These are phyloP conservation scores for Kodamaea plutei DNA, from an alignment of 1,139 yeast genomes.

Conservation along the genomic window DNA sequence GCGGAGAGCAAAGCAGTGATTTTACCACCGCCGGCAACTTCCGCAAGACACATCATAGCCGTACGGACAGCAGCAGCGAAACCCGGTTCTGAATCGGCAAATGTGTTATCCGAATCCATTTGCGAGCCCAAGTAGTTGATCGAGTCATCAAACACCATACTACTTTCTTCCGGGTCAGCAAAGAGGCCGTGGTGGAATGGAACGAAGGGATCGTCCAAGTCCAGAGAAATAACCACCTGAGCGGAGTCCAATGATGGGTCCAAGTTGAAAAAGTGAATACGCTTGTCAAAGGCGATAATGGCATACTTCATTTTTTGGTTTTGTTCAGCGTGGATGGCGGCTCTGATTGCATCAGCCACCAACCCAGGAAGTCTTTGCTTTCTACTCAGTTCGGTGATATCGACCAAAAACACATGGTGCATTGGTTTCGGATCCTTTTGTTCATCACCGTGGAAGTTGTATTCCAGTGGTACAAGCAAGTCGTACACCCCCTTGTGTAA, in stretches of 20 bases:
- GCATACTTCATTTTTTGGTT: slow-evolving; percentile 47
- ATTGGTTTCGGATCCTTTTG: slow-evolving; percentile 35
- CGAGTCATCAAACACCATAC: slow-evolving; percentile 61
- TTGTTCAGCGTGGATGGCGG: slow-evolving; percentile 38
- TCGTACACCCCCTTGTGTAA: slow-evolving; percentile 83
- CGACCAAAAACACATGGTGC: slow-evolving; percentile 76
- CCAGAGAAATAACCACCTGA: slow-evolving; percentile 65
- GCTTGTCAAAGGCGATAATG: slow-evolving; percentile 72
- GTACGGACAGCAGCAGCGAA: slow-evolving; percentile 77
- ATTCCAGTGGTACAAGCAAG: slow-evolving; percentile 69
- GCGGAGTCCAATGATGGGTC: slow-evolving; percentile 52
- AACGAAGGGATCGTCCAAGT: slow-evolving; percentile 74
- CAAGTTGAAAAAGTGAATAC: slow-evolving; percentile 71
- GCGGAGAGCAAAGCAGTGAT: slow-evolving; percentile 64
- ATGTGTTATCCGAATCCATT: slow-evolving; percentile 32
- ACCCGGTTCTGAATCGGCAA: slow-evolving; percentile 63
- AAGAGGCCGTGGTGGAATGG: slow-evolving; percentile 80
- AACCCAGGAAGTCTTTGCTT: slow-evolving; percentile 62
- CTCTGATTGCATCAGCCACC: slow-evolving; percentile 69
- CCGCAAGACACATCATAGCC: slow-evolving; percentile 60
- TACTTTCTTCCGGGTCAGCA: slow-evolving; percentile 70
- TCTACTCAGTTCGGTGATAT: slow-evolving; percentile 61
- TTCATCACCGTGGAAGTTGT: slow-evolving; percentile 54
- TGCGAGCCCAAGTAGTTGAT: slow-evolving; percentile 59
- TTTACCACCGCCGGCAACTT: slow-evolving; percentile 80